These are phyloP conservation scores for Mollisia scopiformis DNA, from an alignment of 2,329 filamentous ascomycete genomes.

Conservation along the genomic window DNA sequence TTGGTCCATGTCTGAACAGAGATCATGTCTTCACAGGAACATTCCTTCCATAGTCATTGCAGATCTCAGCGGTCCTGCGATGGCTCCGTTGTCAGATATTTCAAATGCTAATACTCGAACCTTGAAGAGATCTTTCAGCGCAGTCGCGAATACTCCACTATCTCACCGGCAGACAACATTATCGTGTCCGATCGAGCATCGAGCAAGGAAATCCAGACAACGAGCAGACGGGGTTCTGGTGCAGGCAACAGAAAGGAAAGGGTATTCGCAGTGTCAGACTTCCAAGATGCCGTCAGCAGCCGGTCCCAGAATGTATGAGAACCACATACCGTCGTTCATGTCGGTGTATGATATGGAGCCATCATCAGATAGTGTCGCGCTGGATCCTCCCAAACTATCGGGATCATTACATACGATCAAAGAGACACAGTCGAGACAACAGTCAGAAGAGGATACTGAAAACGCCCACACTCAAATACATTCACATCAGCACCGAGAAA, in stretches of 20 bases:
- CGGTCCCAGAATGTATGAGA: conserved; percentile 64
- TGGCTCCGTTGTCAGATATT: conserved; percentile 27
- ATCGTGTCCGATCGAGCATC: conserved; percentile 14
- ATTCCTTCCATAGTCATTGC: conserved; percentile 11
- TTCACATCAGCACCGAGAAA: conserved; percentile 71
- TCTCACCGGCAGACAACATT: conserved; percentile 22
- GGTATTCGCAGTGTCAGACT: conserved; percentile 9
- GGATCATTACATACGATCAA: conserved; percentile 19
- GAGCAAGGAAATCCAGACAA: conserved; percentile 20
- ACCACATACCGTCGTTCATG: conserved; percentile 77
- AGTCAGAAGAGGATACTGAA: conserved; percentile 7
- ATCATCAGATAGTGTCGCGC: conserved; percentile 27
- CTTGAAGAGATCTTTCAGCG: conserved; percentile 34
- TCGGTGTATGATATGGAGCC: conserved; percentile 70
- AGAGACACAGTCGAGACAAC: conserved; percentile 6
- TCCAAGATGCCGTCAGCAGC: conserved; percentile 64
- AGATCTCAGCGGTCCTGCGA: conserved; percentile 12
- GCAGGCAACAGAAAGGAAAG: conserved; percentile 23
- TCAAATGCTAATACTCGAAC: conserved; percentile 34
- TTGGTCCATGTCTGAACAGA: conserved; percentile 20
- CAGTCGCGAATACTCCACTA: conserved; percentile 22
- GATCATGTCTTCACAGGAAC: conserved; percentile 19
- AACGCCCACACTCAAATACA: conserved; percentile 27
- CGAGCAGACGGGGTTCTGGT: conserved; percentile 15
- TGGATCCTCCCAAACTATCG: conserved; percentile 27